Evolutionary conservation across 2,329 filamentous ascomycete genomes (phyloP).

Genomic region (Aspergillus felis): DNA sequence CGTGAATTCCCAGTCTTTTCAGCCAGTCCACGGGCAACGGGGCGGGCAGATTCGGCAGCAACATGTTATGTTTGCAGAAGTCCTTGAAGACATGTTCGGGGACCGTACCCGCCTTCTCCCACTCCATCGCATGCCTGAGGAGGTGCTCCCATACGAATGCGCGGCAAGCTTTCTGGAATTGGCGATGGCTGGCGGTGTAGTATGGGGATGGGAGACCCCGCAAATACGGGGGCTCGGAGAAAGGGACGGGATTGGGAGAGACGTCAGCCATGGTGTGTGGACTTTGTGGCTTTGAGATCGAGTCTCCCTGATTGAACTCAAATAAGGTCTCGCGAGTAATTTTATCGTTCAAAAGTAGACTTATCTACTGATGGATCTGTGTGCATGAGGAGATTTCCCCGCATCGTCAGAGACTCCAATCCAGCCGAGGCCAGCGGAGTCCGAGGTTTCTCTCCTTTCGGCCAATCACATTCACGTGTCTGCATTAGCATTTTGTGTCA

Average conservation of each 20-base stretch:
- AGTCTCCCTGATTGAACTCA: neutral
- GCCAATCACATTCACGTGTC: neutral
- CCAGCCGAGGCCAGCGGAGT: constrained; percentile 1
- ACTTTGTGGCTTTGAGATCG: neutral
- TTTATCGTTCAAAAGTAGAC: neutral
- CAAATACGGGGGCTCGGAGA: constrained; percentile 70
- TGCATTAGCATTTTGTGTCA: neutral
- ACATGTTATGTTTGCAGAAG: constrained; percentile 64
- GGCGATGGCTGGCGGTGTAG: constrained; percentile 62
- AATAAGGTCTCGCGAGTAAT: neutral
- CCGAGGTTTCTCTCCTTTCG: neutral
- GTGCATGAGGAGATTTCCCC: neutral
- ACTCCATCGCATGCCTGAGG: constrained; percentile 60
- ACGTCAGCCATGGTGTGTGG: constrained; percentile 23
- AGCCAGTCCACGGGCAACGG: constrained; percentile 67
- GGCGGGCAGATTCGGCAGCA: constrained; percentile 66
- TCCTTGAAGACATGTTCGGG: constrained; percentile 61
- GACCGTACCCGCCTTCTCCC: constrained; percentile 63
- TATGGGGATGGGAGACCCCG: constrained; percentile 67
- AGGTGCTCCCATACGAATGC: constrained; percentile 63
- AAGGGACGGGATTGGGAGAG: constrained; percentile 51
- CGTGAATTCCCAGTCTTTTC: constrained; percentile 60
- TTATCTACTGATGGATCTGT: neutral
- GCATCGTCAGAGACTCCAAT: neutral
- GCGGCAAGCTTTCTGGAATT: constrained; percentile 65